Base-by-base conservation (phyloP, 805 yeast species). In the Ogataea pini region DNA sequence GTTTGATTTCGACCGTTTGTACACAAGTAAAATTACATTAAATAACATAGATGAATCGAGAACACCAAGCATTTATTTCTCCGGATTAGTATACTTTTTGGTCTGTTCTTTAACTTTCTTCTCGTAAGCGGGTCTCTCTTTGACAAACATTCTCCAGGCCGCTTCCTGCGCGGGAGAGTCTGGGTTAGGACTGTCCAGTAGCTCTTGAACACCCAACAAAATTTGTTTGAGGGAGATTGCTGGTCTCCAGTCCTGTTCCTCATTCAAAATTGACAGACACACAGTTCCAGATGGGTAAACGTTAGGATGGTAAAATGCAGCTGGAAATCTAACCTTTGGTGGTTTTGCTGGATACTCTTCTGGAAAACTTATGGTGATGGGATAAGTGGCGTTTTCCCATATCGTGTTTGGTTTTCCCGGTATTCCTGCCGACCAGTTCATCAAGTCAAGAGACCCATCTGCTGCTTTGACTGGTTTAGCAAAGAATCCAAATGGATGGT, bases 241-340 rank as follows among this genome's bases (percentile, higher is more conserved):
- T 1, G 99, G 99, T 62, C 96, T 81, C 99, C 99, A 94, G 67
- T 89, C 98, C 68, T 91, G 95, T 39, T 85, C 90, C 66, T 94
- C 99, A 67, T 94, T 94, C 63, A 94, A 74, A 46, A 94, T 91
- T 45, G 95, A 85, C 40, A 94, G 77, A 70, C 99, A 94, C 31
- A 94, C 85, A 1, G 98, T 94, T 1, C 99, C 99, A 47, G 96
- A 87, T 1, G 99, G 99, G 61, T 94, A 94, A 8, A 94, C 92
- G 61, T 94, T 94, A 10, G 99, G 99, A 68, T 94, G 99, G 70
- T 90, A 94, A 61, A 94, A 94, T 0, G 86, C 88, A 2, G 83
- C 79, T 2, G 96, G 96, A 57, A 94, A 90, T 69, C 79, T 82
- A 49, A 96, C 90, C 62, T 89, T 90, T 36, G 98, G 98, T 1